These are phyloP conservation scores for Plasmodium falciparum DNA, from an alignment of 169 alveolate species.

Conservation along the genomic window DNA sequence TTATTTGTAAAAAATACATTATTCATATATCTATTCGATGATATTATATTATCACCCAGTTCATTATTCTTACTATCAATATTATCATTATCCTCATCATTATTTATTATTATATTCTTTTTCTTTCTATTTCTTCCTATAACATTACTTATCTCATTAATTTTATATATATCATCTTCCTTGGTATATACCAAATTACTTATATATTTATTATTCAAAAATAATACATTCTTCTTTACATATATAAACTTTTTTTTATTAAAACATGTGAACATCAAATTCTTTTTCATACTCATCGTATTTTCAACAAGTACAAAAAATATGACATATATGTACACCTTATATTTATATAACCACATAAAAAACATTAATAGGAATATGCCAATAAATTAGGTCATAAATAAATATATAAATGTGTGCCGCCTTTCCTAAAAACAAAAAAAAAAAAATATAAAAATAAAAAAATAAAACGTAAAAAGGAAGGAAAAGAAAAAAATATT, in stretches of 20 bases:
- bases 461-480: no score
- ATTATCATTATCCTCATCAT: constrained; percentile 10
- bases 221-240: constrained; percentile 11
- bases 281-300: constrained; percentile 42
- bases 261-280: constrained; percentile 17
- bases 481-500: no score
- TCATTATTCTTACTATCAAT: constrained; percentile 16
- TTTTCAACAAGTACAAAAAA: constrained; percentile 3
- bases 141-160: constrained; percentile 8
- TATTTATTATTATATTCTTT: background rate
- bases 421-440: no score
- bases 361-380: no score
- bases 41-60: background rate
- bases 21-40: background rate
- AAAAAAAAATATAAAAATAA: no score
- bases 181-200: constrained; percentile 50
- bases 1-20: no score
- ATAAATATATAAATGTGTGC: no score
- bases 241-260: constrained; percentile 5
- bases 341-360: no score
- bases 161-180: constrained; percentile 76
- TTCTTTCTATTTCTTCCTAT: background rate
- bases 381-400: no score
- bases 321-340: no score
- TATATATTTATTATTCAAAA: constrained; percentile 16